Base-by-base conservation (phyloP, 108 stramenopile species). In the Fistulifera solaris region DNA sequence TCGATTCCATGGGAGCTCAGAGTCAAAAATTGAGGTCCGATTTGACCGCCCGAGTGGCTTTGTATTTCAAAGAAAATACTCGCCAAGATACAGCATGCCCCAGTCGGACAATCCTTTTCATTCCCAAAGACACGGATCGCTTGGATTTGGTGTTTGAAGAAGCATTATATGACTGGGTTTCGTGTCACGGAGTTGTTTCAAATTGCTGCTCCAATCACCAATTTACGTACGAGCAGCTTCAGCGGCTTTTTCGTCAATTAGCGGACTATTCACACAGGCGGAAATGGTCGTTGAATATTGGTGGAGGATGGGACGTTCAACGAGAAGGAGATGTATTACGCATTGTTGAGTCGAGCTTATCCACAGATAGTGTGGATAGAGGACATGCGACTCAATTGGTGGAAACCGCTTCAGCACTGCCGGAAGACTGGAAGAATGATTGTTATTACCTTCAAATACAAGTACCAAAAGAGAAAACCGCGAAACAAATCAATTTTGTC, bases 201-300 rank as follows among this genome's bases (percentile, higher is more conserved):
- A 22, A 7, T 27, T 25, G 22, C 0, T 25, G 23, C 10, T 38
- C 38, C 10, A 45, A 38, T 7, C 19, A 28, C 22, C 45, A 63
- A n/a, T 19, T 88, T 17, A 78, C 90, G 7, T 75, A 75, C 45
- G 77, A 82, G 2, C 68, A 70, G 49, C 56, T 86, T 48, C 58
- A 70, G 38, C 53, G 76, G 22, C 68, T 88, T n/a, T 48, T 59
- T 46, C 17, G 63, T 19, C 86, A 92, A 62, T 54, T 88, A 12
- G 48, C 58, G 18, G 42, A 56, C 0, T 57, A 81, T 67, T 76
- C 84, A n/a, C 45, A 72, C 18, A 54, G 56, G 28, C 41, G 48
- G 27, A 56, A 77, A 59, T 92, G 90, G 90, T 76, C 38, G 2
- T 21, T 92, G 39, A 70, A 81, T 55, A 46, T 92, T 40, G 84